Base-by-base conservation (phyloP, 148 eudicot species). In the Dysphania ambrosioides region DNA sequence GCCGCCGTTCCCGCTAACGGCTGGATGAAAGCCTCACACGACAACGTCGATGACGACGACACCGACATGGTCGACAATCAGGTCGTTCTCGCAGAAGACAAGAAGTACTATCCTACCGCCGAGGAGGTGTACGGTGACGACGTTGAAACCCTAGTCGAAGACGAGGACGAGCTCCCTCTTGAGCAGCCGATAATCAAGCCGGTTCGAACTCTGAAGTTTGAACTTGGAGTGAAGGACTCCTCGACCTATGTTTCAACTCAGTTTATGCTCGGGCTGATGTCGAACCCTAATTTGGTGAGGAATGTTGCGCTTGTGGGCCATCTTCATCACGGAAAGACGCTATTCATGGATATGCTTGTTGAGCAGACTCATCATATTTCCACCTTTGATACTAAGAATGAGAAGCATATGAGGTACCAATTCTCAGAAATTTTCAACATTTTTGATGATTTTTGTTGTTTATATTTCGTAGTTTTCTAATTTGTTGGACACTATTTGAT, bases 51-150 rank as follows among this genome's bases (percentile, higher is more conserved):
- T 64, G 96, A 86, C 62, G 81, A 87, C 29, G 97, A 94, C 61
- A 81, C 88, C 78, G 79, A 80, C 7, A 80, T 80, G 83, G 68
- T 72, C 4, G 97, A 96, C 41, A 90, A 87, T 40, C 97, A 92
- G 32, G 88, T 96, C 24, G 86, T 96, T 12, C 88, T 92, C 19
- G 97, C 99, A 0, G 97, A 96, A 77, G 99, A 96, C 86, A 96
- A 96, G 77, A 96, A 96, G 77, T 96, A 96, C 72, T 96, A 92
- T 57, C 99, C 97, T 0, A 96, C 99, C 8, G 99, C 99, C 0
- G 97, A 92, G 71, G 97, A 96, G 82, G 96, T 96, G 10, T 96
- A 96, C 32, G 99, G 99, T 21, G 97, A 92, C 15, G 99, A 96
- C 73, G 99, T 96, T 19, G 97, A 96, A 82, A 96, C 99, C 51